Evolutionary conservation across 257 asterid species (phyloP).

Genomic region (Solanum corneliomulleri): DNA sequence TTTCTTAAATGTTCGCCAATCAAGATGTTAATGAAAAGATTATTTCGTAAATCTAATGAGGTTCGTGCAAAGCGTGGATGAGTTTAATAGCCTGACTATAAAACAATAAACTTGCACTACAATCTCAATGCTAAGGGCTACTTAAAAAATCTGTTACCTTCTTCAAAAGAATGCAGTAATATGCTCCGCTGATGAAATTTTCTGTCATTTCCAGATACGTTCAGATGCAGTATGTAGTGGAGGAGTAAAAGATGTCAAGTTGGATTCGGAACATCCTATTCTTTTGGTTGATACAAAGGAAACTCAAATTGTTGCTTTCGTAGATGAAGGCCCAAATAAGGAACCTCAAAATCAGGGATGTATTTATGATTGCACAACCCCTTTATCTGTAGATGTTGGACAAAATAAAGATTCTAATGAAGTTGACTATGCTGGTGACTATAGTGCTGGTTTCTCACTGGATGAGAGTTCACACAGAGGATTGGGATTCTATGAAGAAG

Average conservation of each 20-base stretch:
- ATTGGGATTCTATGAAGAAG: slow-evolving; percentile 52
- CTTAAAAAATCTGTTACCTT: not conserved
- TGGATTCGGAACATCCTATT: slow-evolving; percentile 26
- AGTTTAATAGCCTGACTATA: not conserved
- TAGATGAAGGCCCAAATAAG: slow-evolving; percentile 40
- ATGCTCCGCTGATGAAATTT: not conserved
- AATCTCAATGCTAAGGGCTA: not conserved
- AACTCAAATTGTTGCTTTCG: slow-evolving; percentile 39
- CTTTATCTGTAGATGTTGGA: slow-evolving; percentile 26
- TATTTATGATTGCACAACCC: slow-evolving; percentile 39
- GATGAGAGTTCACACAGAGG: slow-evolving; percentile 65
- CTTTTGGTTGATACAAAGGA: slow-evolving; percentile 42
- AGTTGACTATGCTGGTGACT: slow-evolving; percentile 45
- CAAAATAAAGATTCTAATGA: slow-evolving; percentile 21
- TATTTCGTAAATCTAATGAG: not conserved
- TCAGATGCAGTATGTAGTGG: slow-evolving; percentile 6
- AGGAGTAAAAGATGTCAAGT: slow-evolving; percentile 8
- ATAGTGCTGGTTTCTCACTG: slow-evolving; percentile 43
- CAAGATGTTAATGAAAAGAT: not conserved
- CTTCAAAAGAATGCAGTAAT: not conserved
- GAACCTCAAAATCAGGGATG: slow-evolving; percentile 26
- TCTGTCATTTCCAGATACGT: slow-evolving; percentile 33
- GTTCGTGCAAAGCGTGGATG: not conserved
- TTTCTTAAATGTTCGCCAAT: not conserved
- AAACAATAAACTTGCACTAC: not conserved